Base-by-base conservation (phyloP, 1,284 basidiomycete genomes). In the Papiliotrema fonsecae region DNA sequence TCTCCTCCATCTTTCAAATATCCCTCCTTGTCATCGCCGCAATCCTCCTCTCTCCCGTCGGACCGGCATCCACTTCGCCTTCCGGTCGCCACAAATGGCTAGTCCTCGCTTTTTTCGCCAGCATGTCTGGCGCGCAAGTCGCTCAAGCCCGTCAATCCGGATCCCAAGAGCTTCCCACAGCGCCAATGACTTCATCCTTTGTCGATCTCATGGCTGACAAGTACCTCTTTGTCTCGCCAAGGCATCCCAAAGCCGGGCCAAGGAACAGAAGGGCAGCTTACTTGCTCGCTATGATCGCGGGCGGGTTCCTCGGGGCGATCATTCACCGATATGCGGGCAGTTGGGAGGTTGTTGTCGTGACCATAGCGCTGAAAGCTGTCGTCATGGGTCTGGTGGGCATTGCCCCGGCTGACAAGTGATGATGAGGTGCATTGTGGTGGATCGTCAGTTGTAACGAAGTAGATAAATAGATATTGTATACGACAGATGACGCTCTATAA, bases 111-210 rank as follows among this genome's bases (percentile, higher is more conserved):
- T 51, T 74, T 4, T 69, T 74, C 46, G 69, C 71, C 0, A 44
- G 47, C 31, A 69, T 70, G 60, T 66, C 65, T 9, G 72, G 72
- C 3, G 64, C 65, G 6, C 72, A 74, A 56, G 70, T 74, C 22
- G 68, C 64, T n/a, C 55, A 62, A 49, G 70, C 67, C 1, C 58
- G 69, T 38, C 66, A 66, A 53, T 57, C 54, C 9, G 56, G 51
- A 3, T 62, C 60, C 26, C 56, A 57, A 14, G 68, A 68, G 32
- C 51, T 70, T 1, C 67, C 69, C 0, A 69, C 67, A 0, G 67
- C 69, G 22, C 69, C 69, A 10, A 69, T 70, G 64, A 72, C 71
- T 1, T 64, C 60, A 2, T 58, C 64, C 2, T 67, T 70, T 44
- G 68, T 73, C 45, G 72, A 74, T 45, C 59, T 74, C 22, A 58